These are phyloP conservation scores for Tricharina praecox DNA, from an alignment of 495 filamentous ascomycete species.

Conservation along the genomic window DNA sequence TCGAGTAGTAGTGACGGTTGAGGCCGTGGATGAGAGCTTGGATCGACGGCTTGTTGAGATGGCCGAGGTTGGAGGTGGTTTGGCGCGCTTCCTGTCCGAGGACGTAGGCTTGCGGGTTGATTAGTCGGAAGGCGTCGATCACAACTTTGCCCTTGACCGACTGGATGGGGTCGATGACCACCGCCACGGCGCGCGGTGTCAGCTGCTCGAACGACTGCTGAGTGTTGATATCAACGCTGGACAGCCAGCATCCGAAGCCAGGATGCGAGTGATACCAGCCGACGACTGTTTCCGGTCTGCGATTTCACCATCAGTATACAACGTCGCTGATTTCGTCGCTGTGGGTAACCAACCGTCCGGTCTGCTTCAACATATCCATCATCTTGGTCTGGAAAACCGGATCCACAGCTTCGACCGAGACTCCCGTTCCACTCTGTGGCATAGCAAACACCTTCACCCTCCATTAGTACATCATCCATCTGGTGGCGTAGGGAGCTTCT, in stretches of 20 bases:
- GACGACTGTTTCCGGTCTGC: constrained; percentile 84
- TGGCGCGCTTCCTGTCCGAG: constrained; percentile 97
- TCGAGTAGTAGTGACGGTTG: constrained; percentile 97
- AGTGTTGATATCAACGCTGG: constrained; percentile 97
- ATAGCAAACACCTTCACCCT: constrained; percentile 71
- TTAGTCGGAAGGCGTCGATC: constrained; percentile 96
- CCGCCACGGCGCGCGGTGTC: constrained; percentile 85
- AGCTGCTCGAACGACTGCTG: constrained; percentile 98
- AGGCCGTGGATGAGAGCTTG: constrained; percentile 97
- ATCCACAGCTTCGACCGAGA: constrained; percentile 95
- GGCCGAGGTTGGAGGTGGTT: constrained; percentile 91
- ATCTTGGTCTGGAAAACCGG: constrained; percentile 97
- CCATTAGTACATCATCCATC: neutral
- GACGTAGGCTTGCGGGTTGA: constrained; percentile 97
- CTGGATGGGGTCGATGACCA: constrained; percentile 96
- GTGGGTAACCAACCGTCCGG: constrained; percentile 59
- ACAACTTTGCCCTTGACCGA: constrained; percentile 99
- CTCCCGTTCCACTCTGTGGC: constrained; percentile 97
- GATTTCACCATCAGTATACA: too few species aligned
- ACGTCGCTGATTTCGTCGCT: too few species aligned
- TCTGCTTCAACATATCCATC: constrained; percentile 99
- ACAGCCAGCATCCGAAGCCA: constrained; percentile 97
- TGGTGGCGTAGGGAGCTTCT: neutral
- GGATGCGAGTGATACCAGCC: constrained; percentile 99
- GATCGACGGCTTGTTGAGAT: constrained; percentile 96